These are phyloP conservation scores for Calonectria leucothoes DNA, from an alignment of 2,329 filamentous ascomycete species.

Conservation along the genomic window DNA sequence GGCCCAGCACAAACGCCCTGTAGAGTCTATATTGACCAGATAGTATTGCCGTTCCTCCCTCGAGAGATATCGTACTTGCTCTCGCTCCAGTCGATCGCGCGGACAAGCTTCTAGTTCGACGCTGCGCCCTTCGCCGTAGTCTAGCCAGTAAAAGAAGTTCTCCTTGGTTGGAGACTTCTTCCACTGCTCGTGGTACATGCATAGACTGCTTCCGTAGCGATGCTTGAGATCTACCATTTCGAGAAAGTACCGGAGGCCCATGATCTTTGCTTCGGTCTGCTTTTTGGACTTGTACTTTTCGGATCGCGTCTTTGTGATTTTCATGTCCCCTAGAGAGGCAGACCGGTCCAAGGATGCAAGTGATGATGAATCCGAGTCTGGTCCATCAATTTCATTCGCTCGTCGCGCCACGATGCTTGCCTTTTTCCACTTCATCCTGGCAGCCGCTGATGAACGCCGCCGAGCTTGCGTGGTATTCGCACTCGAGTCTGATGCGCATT, in stretches of 20 bases:
- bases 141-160: constrained; percentile 96
- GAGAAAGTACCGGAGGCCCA: constrained; percentile 87
- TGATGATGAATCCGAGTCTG: constrained; percentile 56
- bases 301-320: constrained; percentile 52
- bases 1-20: constrained; percentile 86
- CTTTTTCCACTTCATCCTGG: constrained; percentile 81
- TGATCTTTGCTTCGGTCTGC: constrained; percentile 77
- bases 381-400: constrained; percentile 74
- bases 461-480: constrained; percentile 22
- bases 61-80: constrained; percentile 86
- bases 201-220: constrained; percentile 85
- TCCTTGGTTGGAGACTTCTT: constrained; percentile 80
- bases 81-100: constrained; percentile 78
- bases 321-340: constrained; percentile 51
- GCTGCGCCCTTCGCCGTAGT: constrained; percentile 79
- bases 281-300: constrained; percentile 66
- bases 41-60: constrained; percentile 86
- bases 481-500: constrained; percentile 13
- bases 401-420: constrained; percentile 76
- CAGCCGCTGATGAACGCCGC: constrained; percentile 48
- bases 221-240: constrained; percentile 91
- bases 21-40: constrained; percentile 78
- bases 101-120: constrained; percentile 79
- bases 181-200: constrained; percentile 87
- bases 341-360: constrained; percentile 42